Percentiles rank a stretch among this genome's conserved stretches.
Evolutionary conservation across 2,329 filamentous ascomycete species (phyloP).

Genomic region (Xylariaceae sp.): DNA sequence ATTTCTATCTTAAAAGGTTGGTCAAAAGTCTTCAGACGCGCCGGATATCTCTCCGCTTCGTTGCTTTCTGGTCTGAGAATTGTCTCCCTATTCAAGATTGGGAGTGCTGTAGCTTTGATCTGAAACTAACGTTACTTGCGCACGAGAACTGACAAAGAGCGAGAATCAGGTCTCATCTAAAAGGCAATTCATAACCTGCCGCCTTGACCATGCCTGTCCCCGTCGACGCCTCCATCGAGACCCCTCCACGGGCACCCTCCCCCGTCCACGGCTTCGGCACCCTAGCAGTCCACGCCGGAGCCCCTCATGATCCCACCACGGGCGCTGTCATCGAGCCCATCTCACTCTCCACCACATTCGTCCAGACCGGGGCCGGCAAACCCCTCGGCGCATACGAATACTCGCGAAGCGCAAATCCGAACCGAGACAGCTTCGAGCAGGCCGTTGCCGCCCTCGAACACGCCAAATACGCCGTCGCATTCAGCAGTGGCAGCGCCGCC

Average conservation of each 20-base stretch:
- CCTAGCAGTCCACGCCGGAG: constrained; percentile 88
- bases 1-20: no score
- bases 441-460: constrained; percentile 90
- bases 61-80: no score
- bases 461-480: constrained; percentile 87
- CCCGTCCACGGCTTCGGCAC: constrained; percentile 84
- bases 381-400: constrained; percentile 92
- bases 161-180: no score
- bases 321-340: constrained; percentile 96
- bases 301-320: constrained; percentile 83
- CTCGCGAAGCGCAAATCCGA: constrained; percentile 88
- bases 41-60: no score
- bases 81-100: no score
- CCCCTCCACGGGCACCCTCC: constrained; percentile 68
- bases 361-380: constrained; percentile 82
- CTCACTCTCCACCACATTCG: constrained; percentile 93
- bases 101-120: no score
- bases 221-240: constrained; percentile 53
- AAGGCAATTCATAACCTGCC: no score
- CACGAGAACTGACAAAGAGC: no score
- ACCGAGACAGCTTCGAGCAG: constrained; percentile 89
- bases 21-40: no score
- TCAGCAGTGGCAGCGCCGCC: constrained; percentile 88
- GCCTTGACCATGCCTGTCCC: constrained; percentile 23
- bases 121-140: no score